Evolutionary conservation across 176 grass and related monocot species (phyloP).

Genomic region (Aegilops tauschii): DNA sequence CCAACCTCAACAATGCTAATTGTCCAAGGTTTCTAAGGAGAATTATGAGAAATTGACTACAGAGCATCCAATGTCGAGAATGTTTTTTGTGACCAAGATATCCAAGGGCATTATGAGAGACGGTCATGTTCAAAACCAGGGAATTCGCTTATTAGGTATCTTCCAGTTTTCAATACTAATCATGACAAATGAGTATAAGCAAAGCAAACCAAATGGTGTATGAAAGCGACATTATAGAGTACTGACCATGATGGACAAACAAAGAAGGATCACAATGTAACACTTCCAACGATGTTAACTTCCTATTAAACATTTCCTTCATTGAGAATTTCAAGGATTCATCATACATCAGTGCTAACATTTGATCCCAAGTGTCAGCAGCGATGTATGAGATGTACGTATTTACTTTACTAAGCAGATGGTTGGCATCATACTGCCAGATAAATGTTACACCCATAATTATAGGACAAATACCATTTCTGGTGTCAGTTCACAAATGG

Average conservation of each 20-base stretch:
- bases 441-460: neutral
- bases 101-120: neutral
- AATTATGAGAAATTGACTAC: neutral
- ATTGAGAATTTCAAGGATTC: neutral
- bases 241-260: neutral
- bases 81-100: neutral
- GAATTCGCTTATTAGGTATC: neutral
- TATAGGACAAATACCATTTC: neutral
- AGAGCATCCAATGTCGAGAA: neutral
- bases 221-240: neutral
- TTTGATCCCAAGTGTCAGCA: neutral
- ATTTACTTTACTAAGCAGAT: neutral
- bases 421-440: neutral
- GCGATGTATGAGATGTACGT: neutral
- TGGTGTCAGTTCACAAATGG: neutral
- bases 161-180: neutral
- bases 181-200: neutral
- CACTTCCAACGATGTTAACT: neutral
- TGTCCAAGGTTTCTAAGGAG: neutral
- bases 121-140: neutral
- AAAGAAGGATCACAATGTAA: conserved; percentile 7
- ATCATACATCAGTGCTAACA: neutral
- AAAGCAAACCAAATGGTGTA: conserved; percentile 17
- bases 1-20: neutral
- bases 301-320: neutral